Percentiles rank a stretch among this genome's conserved stretches.
Evolutionary conservation across 73 alveolate species (phyloP).

Genomic region (Paramecium octaurelia): DNA sequence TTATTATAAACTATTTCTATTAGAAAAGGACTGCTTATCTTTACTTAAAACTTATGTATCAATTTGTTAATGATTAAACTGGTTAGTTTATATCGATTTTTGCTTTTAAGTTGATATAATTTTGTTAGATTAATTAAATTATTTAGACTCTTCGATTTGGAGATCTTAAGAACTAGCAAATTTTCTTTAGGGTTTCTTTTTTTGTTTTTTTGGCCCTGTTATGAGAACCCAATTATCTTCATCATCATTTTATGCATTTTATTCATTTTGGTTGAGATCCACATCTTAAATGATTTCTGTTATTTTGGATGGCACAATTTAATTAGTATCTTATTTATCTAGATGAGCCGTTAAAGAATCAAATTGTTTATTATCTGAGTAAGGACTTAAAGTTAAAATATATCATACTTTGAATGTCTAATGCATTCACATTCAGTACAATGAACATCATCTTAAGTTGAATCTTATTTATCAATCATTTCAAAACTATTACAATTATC

Average conservation of each 20-base stretch:
- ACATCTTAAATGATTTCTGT: neutral
- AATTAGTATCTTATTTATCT: neutral
- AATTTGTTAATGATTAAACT: neutral
- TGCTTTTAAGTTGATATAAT: neutral
- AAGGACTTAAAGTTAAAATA: neutral
- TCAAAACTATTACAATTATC: neutral
- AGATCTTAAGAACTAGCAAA: neutral
- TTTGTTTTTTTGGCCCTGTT: neutral
- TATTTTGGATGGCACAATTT: neutral
- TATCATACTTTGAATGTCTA: conserved; percentile 3
- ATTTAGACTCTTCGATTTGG: neutral
- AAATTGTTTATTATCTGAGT: neutral
- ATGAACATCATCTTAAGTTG: neutral
- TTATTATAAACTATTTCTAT: neutral
- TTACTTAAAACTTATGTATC: neutral
- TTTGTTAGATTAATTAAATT: neutral
- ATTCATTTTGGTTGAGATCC: neutral
- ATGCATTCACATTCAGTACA: neutral
- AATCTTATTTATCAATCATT: neutral
- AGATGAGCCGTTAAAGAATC: neutral
- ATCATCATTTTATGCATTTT: neutral
- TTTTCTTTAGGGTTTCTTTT: neutral
- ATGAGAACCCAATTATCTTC: conserved; percentile 5
- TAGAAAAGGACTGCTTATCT: neutral
- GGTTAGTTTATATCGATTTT: neutral